phyloP scores from a whole-genome alignment of 2,329 filamentous ascomycete genomes.

The Pseudopithomyces chartarum region DNA sequence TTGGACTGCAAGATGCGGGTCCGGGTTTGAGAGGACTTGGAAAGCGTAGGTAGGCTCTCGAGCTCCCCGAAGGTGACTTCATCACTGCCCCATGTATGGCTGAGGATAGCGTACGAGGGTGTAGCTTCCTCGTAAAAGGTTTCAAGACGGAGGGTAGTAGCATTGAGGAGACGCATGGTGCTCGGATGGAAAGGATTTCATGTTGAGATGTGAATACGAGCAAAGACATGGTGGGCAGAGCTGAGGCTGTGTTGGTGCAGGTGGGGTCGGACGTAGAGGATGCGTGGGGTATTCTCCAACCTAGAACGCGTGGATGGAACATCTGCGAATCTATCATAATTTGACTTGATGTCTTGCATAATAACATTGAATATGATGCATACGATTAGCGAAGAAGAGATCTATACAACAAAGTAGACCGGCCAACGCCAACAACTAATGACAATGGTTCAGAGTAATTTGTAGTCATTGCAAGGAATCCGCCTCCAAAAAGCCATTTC shows the following conservation, averaged over 20 bases:
- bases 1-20: constrained; percentile 26
- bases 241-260: background rate
- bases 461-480: background rate
- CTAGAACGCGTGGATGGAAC: background rate
- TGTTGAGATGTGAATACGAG: background rate
- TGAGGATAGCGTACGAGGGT: constrained; percentile 25
- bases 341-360: no score
- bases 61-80: constrained; percentile 22
- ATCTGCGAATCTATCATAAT: no score
- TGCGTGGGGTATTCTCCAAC: background rate
- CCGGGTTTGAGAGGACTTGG: background rate
- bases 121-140: constrained; percentile 14
- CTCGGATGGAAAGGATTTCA: background rate
- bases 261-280: background rate
- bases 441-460: background rate
- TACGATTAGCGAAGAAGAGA: no score
- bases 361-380: no score
- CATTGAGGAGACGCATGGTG: constrained; percentile 19
- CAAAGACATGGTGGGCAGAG: background rate
- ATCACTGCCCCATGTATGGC: constrained; percentile 18
- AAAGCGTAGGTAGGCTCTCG: background rate
- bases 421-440: background rate
- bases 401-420: background rate
- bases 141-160: constrained; percentile 8
- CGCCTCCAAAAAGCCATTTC: background rate